Evolutionary conservation across 805 yeast species (phyloP), one percentile per base, ranked within the genome.

Genomic region (Barnettozyma sp.): DNA sequence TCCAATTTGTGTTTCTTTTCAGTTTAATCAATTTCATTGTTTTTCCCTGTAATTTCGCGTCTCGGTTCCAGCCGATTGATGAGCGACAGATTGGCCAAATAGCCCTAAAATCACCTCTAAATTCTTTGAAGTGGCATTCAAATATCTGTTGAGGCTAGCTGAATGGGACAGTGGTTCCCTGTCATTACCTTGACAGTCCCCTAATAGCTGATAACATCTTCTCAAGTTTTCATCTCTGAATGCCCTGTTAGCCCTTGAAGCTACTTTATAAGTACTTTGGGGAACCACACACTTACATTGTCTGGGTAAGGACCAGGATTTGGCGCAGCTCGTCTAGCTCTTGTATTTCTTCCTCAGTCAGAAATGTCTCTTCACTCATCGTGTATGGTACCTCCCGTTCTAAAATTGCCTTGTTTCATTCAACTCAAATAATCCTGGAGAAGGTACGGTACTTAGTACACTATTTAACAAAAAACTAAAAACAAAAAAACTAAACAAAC

Each of bases 281-380:
- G 18, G 4, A 16, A 21, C 11, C 13, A 34, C 43, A 6, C 26
- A 41, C 46, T 38, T 38, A 43, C 46, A 43, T 41, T 12, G n/a
- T n/a, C 9, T 23, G 28, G 2, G 36, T 35, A 4, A 35, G 15
- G 12, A 27, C 15, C 4, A 40, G 29, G 15, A 42, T 40, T 3
- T 42, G 36, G 11, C 35, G 28, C 10, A 41, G 12, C 7, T 27
- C 26, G 7, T 28, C n/a, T 11, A 40, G 26, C 17, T 35, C 36
- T 8, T 23, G 33, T 6, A 8, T 6, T 21, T 35, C 22, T n/a
- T n/a, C 17, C 5, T 10, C 20, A 11, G 26, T 33, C 5, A 33
- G 29, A 26, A 22, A 18, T 17, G 30, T 17, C 9, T 15, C 22
- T n/a, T 30, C 35, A 7, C 14, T 25, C 17, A 14, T 25, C 27